Evolutionary conservation across 306 rosid genomes (phyloP).

Genomic region (Parietaria judaica): DNA sequence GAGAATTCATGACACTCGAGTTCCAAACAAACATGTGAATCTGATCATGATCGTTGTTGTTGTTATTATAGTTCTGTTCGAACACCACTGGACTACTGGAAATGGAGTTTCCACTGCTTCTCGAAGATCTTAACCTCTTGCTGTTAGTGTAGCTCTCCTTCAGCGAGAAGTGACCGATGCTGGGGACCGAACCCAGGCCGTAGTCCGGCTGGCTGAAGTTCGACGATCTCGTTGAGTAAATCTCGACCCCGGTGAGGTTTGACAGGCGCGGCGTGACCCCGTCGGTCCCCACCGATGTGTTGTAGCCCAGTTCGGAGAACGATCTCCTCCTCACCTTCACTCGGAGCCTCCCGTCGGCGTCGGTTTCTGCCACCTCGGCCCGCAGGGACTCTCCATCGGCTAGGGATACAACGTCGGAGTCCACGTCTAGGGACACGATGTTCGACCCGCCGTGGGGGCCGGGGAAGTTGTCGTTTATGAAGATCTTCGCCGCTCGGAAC

Average conservation of each 20-base stretch:
- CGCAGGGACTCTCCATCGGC: constrained; percentile 71
- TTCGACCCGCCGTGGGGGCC: constrained; percentile 51
- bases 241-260: constrained; percentile 70
- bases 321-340: constrained; percentile 41
- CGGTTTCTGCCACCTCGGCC: constrained; percentile 60
- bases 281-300: no score
- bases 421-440: constrained; percentile 51
- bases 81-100: constrained; percentile 15
- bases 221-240: constrained; percentile 60
- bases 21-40: constrained; percentile 93
- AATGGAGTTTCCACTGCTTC: constrained; percentile 38
- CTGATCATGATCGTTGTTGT: constrained; percentile 35
- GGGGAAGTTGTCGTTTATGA: constrained; percentile 72
- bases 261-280: constrained; percentile 45
- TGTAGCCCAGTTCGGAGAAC: constrained; percentile 42
- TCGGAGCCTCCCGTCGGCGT: constrained; percentile 64
- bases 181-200: constrained; percentile 52
- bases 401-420: constrained; percentile 61
- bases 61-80: constrained; percentile 23
- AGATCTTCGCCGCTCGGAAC: constrained; percentile 54
- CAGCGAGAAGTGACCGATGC: constrained; percentile 65
- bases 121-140: constrained; percentile 15
- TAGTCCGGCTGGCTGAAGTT: constrained; percentile 47
- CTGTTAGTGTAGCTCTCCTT: no score
- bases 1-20: constrained; percentile 56